Evolutionary conservation across 371 early-diverging fungal species (phyloP).

Genomic region (Mucor racemosus): DNA sequence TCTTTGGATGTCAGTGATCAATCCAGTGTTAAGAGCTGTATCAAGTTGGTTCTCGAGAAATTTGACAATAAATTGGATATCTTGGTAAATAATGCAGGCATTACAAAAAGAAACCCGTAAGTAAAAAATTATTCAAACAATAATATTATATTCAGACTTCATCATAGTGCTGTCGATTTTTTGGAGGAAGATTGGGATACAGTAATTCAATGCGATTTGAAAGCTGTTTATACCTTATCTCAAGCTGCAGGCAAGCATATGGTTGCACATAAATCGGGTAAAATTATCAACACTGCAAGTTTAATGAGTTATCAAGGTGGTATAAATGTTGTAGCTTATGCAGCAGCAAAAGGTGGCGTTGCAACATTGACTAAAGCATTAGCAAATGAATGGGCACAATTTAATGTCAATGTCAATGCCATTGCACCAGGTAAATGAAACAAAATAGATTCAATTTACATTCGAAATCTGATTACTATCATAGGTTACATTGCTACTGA

Average conservation of each 20-base stretch:
- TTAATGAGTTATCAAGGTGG: conserved; percentile 41
- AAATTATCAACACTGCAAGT: conserved; percentile 39
- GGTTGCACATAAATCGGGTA: conserved; percentile 27
- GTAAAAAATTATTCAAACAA: background rate
- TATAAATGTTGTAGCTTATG: conserved; percentile 29
- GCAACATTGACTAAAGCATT: conserved; percentile 16
- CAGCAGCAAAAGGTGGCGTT: conserved; percentile 19
- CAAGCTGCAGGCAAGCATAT: conserved; percentile 37
- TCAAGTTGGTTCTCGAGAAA: conserved; percentile 24
- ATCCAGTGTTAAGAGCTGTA: conserved; percentile 21
- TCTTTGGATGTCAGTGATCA: conserved; percentile 27
- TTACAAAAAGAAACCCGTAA: conserved; percentile 27
- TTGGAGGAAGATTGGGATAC: conserved; percentile 39
- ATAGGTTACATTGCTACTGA: conserved; percentile 57
- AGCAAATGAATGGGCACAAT: conserved; percentile 20
- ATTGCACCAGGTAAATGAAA: conserved; percentile 53
- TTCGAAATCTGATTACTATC: too few species aligned
- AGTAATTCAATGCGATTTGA: conserved; percentile 41
- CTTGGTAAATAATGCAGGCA: conserved; percentile 30
- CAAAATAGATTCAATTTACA: too few species aligned
- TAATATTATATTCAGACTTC: too few species aligned
- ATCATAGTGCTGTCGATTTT: conserved; percentile 32
- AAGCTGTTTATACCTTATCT: conserved; percentile 36
- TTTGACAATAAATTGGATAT: conserved; percentile 34
- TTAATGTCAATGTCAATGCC: conserved; percentile 55